phyloP scores from a whole-genome alignment of 345 rosid species.

The Eutrema japonicum region DNA sequence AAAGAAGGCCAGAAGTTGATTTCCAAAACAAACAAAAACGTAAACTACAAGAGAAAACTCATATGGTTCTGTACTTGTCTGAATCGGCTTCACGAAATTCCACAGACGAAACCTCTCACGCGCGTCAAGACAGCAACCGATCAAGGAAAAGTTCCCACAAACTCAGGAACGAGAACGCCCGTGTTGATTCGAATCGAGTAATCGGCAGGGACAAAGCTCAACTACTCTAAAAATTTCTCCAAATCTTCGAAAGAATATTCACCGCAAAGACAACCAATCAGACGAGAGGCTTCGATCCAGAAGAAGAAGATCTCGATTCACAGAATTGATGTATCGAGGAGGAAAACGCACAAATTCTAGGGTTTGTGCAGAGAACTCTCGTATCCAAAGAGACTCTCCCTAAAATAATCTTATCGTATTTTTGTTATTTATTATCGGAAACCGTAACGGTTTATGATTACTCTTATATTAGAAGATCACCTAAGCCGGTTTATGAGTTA shows the following conservation, averaged over 20 bases:
- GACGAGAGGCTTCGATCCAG: constrained; percentile 25
- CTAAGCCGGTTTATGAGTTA: background rate
- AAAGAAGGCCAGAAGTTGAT: constrained; percentile 13
- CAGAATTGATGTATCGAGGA: constrained; percentile 2
- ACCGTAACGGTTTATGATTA: background rate
- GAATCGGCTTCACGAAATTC: constrained; percentile 25
- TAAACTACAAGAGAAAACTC: constrained; percentile 33
- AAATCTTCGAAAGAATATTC: constrained; percentile 21
- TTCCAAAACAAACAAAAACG: constrained; percentile 6
- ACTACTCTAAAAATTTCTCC: background rate
- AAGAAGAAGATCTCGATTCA: constrained; percentile 2
- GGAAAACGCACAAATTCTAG: constrained; percentile 25
- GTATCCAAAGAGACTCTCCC: background rate
- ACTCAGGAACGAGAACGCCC: background rate
- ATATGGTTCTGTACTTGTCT: constrained; percentile 38
- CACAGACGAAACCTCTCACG: constrained; percentile 19
- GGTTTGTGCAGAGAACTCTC: constrained; percentile 32
- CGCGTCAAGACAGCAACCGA: background rate
- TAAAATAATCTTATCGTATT: background rate
- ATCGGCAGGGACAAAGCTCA: background rate
- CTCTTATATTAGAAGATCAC: background rate
- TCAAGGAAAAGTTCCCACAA: constrained; percentile 18
- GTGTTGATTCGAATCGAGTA: background rate
- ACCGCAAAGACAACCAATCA: background rate
- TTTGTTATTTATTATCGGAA: background rate